These are phyloP conservation scores for Suillus cothurnatus DNA, from an alignment of 768 basidiomycete species.

Conservation along the genomic window DNA sequence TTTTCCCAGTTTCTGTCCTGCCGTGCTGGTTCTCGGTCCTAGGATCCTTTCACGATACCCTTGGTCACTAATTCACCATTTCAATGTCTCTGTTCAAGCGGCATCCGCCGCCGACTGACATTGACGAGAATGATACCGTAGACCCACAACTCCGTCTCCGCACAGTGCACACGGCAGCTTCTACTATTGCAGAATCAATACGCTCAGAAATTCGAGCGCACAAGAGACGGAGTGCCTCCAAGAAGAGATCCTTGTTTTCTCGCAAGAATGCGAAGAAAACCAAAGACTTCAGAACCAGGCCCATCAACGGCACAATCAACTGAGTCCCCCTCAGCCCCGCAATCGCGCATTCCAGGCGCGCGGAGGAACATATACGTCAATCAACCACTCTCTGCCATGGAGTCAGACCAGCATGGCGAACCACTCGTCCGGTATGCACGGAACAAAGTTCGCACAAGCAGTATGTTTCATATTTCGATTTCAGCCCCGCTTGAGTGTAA, in stretches of 20 bases:
- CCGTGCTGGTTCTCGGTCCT: constrained; percentile 36
- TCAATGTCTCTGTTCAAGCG: constrained; percentile 43
- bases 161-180: constrained; percentile 91
- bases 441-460: constrained; percentile 94
- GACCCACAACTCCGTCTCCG: constrained; percentile 88
- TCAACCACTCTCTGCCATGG: constrained; percentile 58
- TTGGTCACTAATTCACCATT: constrained; percentile 22
- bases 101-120: constrained; percentile 44
- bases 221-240: constrained; percentile 49
- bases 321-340: constrained; percentile 15
- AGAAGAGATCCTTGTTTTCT: constrained; percentile 57
- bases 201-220: constrained; percentile 73
- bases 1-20: constrained; percentile 17
- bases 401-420: constrained; percentile 73
- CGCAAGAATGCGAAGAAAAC: constrained; percentile 56
- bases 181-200: constrained; percentile 86
- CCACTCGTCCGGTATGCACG: constrained; percentile 78
- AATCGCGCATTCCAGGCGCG: constrained; percentile 43
- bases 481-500: neutral
- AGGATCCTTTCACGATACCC: constrained; percentile 19
- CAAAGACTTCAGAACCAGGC: constrained; percentile 34
- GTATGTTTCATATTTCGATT: constrained; percentile 47
- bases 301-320: constrained; percentile 28
- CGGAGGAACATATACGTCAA: constrained; percentile 86
- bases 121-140: constrained; percentile 66